Percentiles rank a stretch among this genome's conserved stretches.
Conservation (phyloP, 2,329 filamentous ascomycete genomes). For the Fusarium praegraminearum region DNA sequence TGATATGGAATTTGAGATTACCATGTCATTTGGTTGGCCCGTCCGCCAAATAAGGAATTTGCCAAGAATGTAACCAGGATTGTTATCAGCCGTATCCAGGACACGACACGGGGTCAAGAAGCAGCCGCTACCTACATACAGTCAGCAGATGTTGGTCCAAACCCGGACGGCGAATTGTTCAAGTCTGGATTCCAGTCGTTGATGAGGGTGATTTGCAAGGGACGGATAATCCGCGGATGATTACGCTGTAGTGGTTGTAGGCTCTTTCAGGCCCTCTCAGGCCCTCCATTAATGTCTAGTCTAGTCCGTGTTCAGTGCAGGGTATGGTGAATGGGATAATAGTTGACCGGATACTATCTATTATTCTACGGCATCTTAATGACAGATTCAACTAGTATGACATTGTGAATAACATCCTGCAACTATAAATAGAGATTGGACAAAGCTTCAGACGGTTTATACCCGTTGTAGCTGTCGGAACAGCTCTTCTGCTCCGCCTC, state of each 20-base stretch:
- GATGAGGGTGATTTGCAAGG: constrained; percentile 19
- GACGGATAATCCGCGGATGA: constrained; percentile 36
- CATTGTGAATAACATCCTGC: not conserved
- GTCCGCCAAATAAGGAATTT: constrained; percentile 5
- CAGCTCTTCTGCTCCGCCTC: not conserved
- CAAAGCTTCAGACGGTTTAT: not conserved
- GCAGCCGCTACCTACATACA: not conserved
- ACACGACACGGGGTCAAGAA: not conserved
- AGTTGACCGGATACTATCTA: not conserved
- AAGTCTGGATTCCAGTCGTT: constrained; percentile 36
- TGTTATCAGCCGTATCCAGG: not conserved
- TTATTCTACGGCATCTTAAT: not conserved
- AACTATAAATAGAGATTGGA: not conserved
- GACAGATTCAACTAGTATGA: no score
- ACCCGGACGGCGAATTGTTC: constrained; percentile 19
- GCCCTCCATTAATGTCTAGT: not conserved
- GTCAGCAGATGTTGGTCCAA: constrained; percentile 17
- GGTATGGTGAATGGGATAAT: constrained; percentile 2
- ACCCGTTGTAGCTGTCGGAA: not conserved
- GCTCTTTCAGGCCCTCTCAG: not conserved
- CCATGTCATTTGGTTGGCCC: constrained; percentile 1
- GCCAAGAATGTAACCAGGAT: constrained; percentile 7
- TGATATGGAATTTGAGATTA: not conserved
- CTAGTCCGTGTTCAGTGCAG: constrained; percentile 1
- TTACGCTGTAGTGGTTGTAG: not conserved